Base-by-base conservation (phyloP, 2,329 filamentous ascomycete species). In the Coleophoma cylindrospora region DNA sequence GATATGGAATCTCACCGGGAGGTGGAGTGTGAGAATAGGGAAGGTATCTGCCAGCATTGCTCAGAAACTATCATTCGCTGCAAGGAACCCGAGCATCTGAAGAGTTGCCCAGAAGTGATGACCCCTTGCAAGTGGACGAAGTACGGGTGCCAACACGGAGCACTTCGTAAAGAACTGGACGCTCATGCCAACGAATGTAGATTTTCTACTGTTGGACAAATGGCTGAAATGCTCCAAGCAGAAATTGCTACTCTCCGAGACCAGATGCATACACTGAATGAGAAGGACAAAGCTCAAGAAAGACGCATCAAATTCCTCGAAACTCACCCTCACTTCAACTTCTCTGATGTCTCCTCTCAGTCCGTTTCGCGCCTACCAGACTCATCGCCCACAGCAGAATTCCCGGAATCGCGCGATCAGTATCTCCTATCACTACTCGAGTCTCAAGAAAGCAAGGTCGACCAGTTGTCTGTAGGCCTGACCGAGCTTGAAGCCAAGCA, bases 401-500 rank as follows among this genome's bases (percentile, higher is more conserved):
- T 55, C 17, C 38, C 58, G 13, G 67, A 68, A 43, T 72, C 72
- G 55, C 55, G 69, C 60, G 66, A 73, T 64, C 64, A 74, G 59
- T 68, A 74, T 60, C 64, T 74, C 57, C 56, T 74, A 46, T 65
- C 71, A 17, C 60, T 76, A 19, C 71, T 78, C 19, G 70, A 77
- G 57, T 69, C 72, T n/a, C 72, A 77, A 56, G 78, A 82, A 58
- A 73, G 61, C 62, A 77, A 71, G 64, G 75, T 84, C 40, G 78
- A 80, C 56, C 75, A 79, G 45, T 65, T 84, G 3, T 76, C 79
- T 46, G 75, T 79, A 49, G 75, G 75, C 40, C 59, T 84, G 36
- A 77, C 74, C 17, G 80, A 83, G 51, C 70, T 82, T 45, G 80
- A 84, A 59, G 77, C 76, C 3, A 74, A 79, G 45, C 80, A 83